These are phyloP conservation scores for Ceraceosorus guamensis DNA, from an alignment of 1,284 basidiomycete species.

Conservation along the genomic window DNA sequence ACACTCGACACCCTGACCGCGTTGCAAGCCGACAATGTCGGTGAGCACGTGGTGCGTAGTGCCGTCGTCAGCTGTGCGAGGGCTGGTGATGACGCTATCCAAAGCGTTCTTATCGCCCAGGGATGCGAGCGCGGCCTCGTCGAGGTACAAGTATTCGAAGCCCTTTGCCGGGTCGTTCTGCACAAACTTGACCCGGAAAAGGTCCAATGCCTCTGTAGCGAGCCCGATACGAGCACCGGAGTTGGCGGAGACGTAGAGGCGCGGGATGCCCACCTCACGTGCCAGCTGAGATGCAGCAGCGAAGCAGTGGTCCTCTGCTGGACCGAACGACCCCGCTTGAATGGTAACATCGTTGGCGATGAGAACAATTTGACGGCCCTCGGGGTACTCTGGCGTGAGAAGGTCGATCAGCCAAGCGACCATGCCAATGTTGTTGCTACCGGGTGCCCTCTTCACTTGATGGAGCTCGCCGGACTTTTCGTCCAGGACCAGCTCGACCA, in stretches of 20 bases:
- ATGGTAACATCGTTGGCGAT: constrained; percentile 98
- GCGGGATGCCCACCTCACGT: constrained; percentile 56
- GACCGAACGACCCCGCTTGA: constrained; percentile 97
- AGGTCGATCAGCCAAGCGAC: constrained; percentile 94
- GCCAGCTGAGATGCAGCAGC: constrained; percentile 90
- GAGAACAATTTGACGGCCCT: constrained; percentile 78
- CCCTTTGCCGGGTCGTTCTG: constrained; percentile 84
- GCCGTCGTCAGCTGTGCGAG: constrained; percentile 70
- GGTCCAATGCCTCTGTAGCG: constrained; percentile 79
- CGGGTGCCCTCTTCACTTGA: constrained; percentile 83
- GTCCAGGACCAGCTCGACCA: constrained; percentile 81
- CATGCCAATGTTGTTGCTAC: constrained; percentile 95
- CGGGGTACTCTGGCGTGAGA: constrained; percentile 84
- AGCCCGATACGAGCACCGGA: constrained; percentile 67
- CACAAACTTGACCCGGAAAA: constrained; percentile 90
- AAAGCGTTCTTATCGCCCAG: constrained; percentile 50
- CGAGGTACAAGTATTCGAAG: constrained; percentile 88
- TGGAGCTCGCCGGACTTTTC: constrained; percentile 81
- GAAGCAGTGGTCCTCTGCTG: constrained; percentile 91
- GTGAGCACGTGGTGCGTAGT: constrained; percentile 87
- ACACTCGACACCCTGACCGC: constrained; percentile 96
- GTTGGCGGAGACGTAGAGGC: constrained; percentile 8
- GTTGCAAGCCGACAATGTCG: constrained; percentile 89
- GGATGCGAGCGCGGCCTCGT: constrained; percentile 55
- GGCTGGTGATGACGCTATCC: constrained; percentile 70